These are phyloP conservation scores for Colletotrichum ledebouriae DNA, from an alignment of 2,329 filamentous ascomycete species.

Conservation along the genomic window DNA sequence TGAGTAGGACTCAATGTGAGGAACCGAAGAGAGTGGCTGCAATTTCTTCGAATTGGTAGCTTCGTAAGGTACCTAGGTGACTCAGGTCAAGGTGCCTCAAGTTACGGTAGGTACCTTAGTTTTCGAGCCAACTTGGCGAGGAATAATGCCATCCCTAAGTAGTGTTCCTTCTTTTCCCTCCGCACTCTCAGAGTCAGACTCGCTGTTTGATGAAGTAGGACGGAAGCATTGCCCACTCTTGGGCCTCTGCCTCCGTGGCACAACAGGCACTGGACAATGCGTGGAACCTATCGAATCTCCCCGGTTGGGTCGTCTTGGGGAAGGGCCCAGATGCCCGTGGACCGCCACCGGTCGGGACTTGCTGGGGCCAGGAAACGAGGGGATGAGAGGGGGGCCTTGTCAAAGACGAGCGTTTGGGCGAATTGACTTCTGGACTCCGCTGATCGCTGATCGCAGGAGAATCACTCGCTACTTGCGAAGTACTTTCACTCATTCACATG, in stretches of 20 bases:
- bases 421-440: slow-evolving; percentile 37
- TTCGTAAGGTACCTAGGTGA: background rate
- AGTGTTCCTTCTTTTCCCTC: no score
- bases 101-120: no score
- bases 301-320: slow-evolving; percentile 7
- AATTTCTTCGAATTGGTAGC: no score
- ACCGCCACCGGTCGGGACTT: slow-evolving; percentile 35
- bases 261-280: background rate
- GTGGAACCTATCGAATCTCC: slow-evolving; percentile 13
- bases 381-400: slow-evolving; percentile 19
- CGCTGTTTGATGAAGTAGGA: slow-evolving; percentile 4
- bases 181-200: no score
- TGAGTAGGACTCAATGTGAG: background rate
- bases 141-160: slow-evolving; percentile 13
- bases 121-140: no score
- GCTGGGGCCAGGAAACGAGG: slow-evolving; percentile 9
- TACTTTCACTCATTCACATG: background rate
- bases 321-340: slow-evolving; percentile 34
- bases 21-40: background rate
- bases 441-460: slow-evolving; percentile 37
- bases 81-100: no score
- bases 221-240: slow-evolving; percentile 15
- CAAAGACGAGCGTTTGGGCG: slow-evolving; percentile 22
- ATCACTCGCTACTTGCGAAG: slow-evolving; percentile 22
- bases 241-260: slow-evolving; percentile 14